Percentiles rank a stretch among this genome's conserved stretches.
Evolutionary conservation across 2,329 filamentous ascomycete genomes (phyloP).

Genomic region (Pyrenophora graminea): DNA sequence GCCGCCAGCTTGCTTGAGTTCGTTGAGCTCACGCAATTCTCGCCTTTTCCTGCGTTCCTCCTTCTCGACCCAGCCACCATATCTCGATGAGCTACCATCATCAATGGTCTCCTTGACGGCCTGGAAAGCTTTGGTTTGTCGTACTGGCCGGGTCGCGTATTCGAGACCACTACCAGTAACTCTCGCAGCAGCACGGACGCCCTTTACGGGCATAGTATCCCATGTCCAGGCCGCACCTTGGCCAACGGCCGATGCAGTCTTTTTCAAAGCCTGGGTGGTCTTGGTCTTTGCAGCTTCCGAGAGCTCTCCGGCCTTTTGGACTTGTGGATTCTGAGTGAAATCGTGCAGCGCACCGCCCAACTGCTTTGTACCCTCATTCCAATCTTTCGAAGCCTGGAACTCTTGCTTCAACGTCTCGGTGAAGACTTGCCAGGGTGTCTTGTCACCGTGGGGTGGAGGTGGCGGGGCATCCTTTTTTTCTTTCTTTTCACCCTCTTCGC

Average conservation of each 20-base stretch:
- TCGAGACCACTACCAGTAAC: conserved; percentile 86
- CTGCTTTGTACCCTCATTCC: conserved; percentile 98
- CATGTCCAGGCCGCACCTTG: conserved; percentile 95
- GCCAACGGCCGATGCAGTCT: conserved; percentile 82
- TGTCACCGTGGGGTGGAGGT: conserved; percentile 95
- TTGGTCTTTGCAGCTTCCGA: conserved; percentile 80
- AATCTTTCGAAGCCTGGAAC: conserved; percentile 97
- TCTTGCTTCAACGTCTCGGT: conserved; percentile 92
- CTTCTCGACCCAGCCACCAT: conserved; percentile 96
- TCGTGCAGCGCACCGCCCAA: conserved; percentile 86
- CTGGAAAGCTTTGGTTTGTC: conserved; percentile 93
- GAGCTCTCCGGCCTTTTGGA: conserved; percentile 81
- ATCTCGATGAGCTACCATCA: conserved; percentile 92
- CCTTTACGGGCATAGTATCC: conserved; percentile 93
- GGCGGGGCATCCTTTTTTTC: conserved; percentile 71
- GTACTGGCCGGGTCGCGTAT: conserved; percentile 90
- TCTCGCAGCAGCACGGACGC: conserved; percentile 81
- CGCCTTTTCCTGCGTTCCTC: conserved; percentile 84
- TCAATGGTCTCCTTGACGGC: conserved; percentile 93
- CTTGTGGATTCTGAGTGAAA: conserved; percentile 89
- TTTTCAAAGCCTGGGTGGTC: conserved; percentile 79
- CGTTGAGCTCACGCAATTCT: conserved; percentile 70
- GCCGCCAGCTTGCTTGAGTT: conserved; percentile 57
- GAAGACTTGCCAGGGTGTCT: conserved; percentile 98
- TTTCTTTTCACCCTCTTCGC: conserved; percentile 56